phyloP scores from a whole-genome alignment of 805 yeast species.

The Candida bentonensis region DNA sequence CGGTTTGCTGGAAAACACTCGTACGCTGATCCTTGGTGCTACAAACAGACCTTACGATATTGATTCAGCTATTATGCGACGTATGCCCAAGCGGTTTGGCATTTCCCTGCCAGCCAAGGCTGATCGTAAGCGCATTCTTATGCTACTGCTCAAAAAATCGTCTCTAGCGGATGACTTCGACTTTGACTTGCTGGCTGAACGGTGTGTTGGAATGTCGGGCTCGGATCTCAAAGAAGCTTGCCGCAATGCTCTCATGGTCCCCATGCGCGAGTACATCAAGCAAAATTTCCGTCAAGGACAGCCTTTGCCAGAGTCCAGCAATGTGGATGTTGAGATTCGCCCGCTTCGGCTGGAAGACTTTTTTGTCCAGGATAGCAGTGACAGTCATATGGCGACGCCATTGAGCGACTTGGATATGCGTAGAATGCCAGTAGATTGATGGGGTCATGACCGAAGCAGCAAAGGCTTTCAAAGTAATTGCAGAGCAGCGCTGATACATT shows the following conservation, averaged over 20 bases:
- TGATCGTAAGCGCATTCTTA: slow-evolving; percentile 59
- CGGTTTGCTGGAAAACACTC: slow-evolving; percentile 59
- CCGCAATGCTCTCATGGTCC: slow-evolving; percentile 82
- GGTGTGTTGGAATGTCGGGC: slow-evolving; percentile 72
- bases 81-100: slow-evolving; percentile 83
- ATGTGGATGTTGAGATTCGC: slow-evolving; percentile 33
- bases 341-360: slow-evolving; percentile 58
- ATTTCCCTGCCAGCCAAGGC: slow-evolving; percentile 53
- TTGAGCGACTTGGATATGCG: not conserved
- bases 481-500: too few species aligned
- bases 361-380: slow-evolving; percentile 27
- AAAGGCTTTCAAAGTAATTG: too few species aligned
- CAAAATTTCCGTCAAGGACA: slow-evolving; percentile 34
- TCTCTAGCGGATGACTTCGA: slow-evolving; percentile 48
- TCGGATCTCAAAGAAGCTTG: slow-evolving; percentile 85
- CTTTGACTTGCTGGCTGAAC: slow-evolving; percentile 39
- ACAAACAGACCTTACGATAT: slow-evolving; percentile 88
- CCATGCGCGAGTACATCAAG: slow-evolving; percentile 75
- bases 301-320: slow-evolving; percentile 8
- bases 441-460: too few species aligned
- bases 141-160: slow-evolving; percentile 55
- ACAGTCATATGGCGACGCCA: slow-evolving; percentile 11
- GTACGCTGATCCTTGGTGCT: slow-evolving; percentile 84
- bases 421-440: not conserved
- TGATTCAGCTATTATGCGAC: slow-evolving; percentile 80